Percentiles rank a stretch among this genome's conserved stretches.
These are phyloP conservation scores for Bipolaris oryzae DNA, from an alignment of 2,329 filamentous ascomycete species.

Conservation along the genomic window DNA sequence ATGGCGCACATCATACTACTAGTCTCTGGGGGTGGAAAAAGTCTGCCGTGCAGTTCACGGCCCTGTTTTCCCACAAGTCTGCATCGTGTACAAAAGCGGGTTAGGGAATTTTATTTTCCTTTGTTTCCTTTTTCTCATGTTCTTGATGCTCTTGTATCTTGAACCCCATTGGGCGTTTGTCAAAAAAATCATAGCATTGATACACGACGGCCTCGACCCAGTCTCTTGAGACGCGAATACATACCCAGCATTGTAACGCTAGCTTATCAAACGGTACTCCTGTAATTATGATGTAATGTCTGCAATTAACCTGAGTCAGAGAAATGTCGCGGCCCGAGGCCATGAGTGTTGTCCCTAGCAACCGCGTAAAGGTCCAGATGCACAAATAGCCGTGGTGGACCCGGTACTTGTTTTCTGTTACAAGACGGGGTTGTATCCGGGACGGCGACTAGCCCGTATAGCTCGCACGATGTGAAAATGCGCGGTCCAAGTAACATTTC, in stretches of 20 bases:
- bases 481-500: slow-evolving; percentile 1
- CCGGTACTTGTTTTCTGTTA: slow-evolving; percentile 9
- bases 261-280: slow-evolving; percentile 16
- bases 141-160: slow-evolving; percentile 22
- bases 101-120: slow-evolving; percentile 17
- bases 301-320: background rate
- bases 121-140: slow-evolving; percentile 12
- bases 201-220: slow-evolving; percentile 19
- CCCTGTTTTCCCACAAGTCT: slow-evolving; percentile 16
- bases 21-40: slow-evolving; percentile 18
- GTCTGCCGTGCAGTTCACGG: slow-evolving; percentile 23
- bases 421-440: background rate
- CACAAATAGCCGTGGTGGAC: background rate
- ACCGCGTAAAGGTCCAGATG: background rate
- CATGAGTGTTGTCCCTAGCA: slow-evolving; percentile 5
- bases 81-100: slow-evolving; percentile 43
- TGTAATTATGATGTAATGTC: slow-evolving; percentile 1
- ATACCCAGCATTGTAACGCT: slow-evolving; percentile 33
- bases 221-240: slow-evolving; percentile 27
- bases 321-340: slow-evolving; percentile 5
- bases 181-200: slow-evolving; percentile 25
- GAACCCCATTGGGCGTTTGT: slow-evolving; percentile 17
- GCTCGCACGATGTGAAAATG: background rate
- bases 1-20: slow-evolving; percentile 28
- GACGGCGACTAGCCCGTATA: background rate